Percentiles rank a stretch among this genome's conserved stretches.
phyloP scores from a whole-genome alignment of 106 monocot species.

The Phalaenopsis equestris region DNA sequence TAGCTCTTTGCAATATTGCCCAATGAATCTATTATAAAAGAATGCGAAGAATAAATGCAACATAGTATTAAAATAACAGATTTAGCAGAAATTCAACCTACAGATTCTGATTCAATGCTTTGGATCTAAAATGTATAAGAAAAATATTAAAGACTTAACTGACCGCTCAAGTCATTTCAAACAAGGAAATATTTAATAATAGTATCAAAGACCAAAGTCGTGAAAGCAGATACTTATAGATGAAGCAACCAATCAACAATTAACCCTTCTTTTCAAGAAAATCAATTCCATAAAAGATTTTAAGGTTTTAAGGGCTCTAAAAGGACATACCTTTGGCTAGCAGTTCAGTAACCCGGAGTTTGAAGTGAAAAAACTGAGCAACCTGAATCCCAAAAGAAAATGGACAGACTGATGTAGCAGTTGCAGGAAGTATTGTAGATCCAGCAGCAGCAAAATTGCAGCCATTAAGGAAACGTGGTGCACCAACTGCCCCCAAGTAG shows the following conservation, averaged over 20 bases:
- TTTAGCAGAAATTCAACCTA: no score
- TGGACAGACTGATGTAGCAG: slow-evolving; percentile 60
- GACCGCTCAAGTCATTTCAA: no score
- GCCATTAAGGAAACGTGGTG: slow-evolving; percentile 57
- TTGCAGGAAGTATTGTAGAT: slow-evolving; percentile 69
- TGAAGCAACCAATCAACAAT: background rate
- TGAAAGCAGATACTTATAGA: background rate
- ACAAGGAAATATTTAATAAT: no score
- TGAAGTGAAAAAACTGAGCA: slow-evolving; percentile 70
- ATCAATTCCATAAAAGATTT: background rate
- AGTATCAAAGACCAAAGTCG: no score
- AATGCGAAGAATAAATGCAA: no score
- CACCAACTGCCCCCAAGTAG: slow-evolving; percentile 73
- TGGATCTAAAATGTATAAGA: no score
- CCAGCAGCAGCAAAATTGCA: slow-evolving; percentile 84
- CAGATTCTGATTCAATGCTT: no score
- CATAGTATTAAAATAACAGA: no score
- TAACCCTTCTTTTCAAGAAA: background rate
- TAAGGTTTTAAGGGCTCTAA: background rate
- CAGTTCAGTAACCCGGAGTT: slow-evolving; percentile 58
- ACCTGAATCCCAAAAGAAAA: slow-evolving; percentile 84
- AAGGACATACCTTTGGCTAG: slow-evolving; percentile 40
- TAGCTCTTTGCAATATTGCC: no score
- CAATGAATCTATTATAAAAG: no score
- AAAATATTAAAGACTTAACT: no score